Evolutionary conservation across 2,329 filamentous ascomycete genomes (phyloP).

Genomic region (Spiromastix sp.): DNA sequence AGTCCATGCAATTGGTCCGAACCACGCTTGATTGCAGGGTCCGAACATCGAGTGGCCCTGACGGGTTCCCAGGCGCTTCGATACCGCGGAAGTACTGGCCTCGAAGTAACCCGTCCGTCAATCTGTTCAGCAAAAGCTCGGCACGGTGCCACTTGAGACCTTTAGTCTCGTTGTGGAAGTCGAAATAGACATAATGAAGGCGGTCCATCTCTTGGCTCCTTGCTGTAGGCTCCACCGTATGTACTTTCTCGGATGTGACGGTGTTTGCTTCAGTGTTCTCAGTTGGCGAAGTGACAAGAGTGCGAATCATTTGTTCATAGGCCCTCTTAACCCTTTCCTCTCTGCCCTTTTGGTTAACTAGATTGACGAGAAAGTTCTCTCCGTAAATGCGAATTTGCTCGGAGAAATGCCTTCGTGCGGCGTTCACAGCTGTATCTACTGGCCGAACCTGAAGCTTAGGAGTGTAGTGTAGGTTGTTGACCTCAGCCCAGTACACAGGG

Average conservation of each 20-base stretch:
- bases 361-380: constrained; percentile 93
- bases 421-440: constrained; percentile 66
- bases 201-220: constrained; percentile 61
- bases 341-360: constrained; percentile 92
- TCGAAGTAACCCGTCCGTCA: constrained; percentile 62
- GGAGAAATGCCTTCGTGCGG: constrained; percentile 77
- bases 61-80: constrained; percentile 63
- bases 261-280: constrained; percentile 57
- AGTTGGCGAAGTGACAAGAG: constrained; percentile 57
- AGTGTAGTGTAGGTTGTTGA: constrained; percentile 86
- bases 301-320: constrained; percentile 81
- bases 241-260: constrained; percentile 68
- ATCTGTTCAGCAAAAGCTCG: constrained; percentile 70
- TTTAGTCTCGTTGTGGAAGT: constrained; percentile 97
- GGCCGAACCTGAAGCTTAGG: constrained; percentile 82
- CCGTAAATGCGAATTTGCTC: constrained; percentile 92
- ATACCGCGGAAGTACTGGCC: constrained; percentile 91
- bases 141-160: constrained; percentile 89
- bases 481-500: constrained; percentile 89
- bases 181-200: constrained; percentile 94
- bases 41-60: constrained; percentile 68
- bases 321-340: constrained; percentile 84
- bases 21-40: constrained; percentile 80
- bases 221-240: constrained; percentile 56
- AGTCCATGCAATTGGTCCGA: constrained; percentile 98